Conservation (phyloP, 768 basidiomycete species). For the Russula sp. region DNA sequence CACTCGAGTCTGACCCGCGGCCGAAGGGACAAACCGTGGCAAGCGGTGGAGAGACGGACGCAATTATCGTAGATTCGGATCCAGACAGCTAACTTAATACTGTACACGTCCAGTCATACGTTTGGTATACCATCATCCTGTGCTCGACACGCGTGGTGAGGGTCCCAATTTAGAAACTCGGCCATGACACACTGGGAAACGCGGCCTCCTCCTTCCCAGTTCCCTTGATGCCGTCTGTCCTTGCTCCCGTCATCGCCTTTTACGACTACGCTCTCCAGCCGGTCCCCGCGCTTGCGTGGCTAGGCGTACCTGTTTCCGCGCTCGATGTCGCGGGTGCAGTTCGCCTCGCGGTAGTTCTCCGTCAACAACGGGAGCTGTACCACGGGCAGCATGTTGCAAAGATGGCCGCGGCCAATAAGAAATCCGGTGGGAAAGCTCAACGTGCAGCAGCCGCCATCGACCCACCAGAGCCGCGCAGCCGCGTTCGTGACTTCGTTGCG, state of each 20-base stretch:
- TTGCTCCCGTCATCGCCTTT: constrained; percentile 16
- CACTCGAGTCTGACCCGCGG: neutral
- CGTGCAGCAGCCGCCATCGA: neutral
- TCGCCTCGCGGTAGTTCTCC: constrained; percentile 19
- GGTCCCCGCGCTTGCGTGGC: constrained; percentile 9
- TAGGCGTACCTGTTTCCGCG: constrained; percentile 17
- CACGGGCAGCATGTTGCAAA: constrained; percentile 6
- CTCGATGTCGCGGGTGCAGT: constrained; percentile 22
- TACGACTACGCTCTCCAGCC: constrained; percentile 20
- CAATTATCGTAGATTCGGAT: constrained; percentile 16
- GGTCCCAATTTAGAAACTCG: constrained; percentile 1
- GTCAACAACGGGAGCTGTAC: constrained; percentile 16
- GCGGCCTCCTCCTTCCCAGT: neutral
- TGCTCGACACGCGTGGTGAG: neutral
- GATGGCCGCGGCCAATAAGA: neutral
- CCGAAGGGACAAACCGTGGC: neutral
- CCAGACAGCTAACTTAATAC: constrained; percentile 8
- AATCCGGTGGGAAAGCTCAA: neutral
- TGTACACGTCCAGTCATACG: neutral
- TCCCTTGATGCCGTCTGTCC: constrained; percentile 16
- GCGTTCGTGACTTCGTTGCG: constrained; percentile 20
- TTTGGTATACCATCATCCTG: too few relatives aligned
- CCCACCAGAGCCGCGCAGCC: constrained; percentile 10
- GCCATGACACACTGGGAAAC: neutral
- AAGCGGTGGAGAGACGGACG: neutral